These are phyloP conservation scores for Astrocystis sublimbata DNA, from an alignment of 495 filamentous ascomycete species.

Conservation along the genomic window DNA sequence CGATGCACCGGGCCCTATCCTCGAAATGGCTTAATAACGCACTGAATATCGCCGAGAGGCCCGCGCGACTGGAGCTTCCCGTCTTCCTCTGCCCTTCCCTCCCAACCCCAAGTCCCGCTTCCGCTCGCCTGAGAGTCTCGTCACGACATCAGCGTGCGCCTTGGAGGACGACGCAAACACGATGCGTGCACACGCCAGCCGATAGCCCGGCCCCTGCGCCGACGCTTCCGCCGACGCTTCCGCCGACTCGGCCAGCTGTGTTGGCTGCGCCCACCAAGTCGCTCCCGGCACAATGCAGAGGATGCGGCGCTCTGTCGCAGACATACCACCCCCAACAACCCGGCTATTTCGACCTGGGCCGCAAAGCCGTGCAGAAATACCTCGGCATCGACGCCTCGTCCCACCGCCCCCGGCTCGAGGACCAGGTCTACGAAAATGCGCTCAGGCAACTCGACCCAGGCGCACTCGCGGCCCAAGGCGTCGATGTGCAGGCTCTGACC, in stretches of 20 bases:
- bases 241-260: background rate
- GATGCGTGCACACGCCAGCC: conserved; percentile 35
- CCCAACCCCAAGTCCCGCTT: conserved; percentile 12
- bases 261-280: conserved; percentile 3
- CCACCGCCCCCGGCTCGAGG: conserved; percentile 28
- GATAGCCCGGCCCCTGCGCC: too few relatives aligned
- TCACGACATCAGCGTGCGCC: conserved; percentile 17
- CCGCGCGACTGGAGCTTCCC: conserved; percentile 37
- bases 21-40: conserved; percentile 45
- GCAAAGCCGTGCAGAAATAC: conserved; percentile 54
- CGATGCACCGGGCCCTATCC: conserved; percentile 52
- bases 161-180: conserved; percentile 26
- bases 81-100: conserved; percentile 49
- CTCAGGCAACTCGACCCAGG: conserved; percentile 42
- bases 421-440: conserved; percentile 42
- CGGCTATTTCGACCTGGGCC: conserved; percentile 69
- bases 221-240: conserved; percentile 2
- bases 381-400: conserved; percentile 31
- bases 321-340: conserved; percentile 64
- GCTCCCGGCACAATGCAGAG: conserved; percentile 70
- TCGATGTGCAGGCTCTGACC: conserved; percentile 39
- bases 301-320: conserved; percentile 87
- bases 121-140: conserved; percentile 21
- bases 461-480: conserved; percentile 44
- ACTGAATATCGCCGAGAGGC: conserved; percentile 40